These are phyloP conservation scores for Cynara cardunculus DNA, from an alignment of 129 eudicot species.

Conservation along the genomic window DNA sequence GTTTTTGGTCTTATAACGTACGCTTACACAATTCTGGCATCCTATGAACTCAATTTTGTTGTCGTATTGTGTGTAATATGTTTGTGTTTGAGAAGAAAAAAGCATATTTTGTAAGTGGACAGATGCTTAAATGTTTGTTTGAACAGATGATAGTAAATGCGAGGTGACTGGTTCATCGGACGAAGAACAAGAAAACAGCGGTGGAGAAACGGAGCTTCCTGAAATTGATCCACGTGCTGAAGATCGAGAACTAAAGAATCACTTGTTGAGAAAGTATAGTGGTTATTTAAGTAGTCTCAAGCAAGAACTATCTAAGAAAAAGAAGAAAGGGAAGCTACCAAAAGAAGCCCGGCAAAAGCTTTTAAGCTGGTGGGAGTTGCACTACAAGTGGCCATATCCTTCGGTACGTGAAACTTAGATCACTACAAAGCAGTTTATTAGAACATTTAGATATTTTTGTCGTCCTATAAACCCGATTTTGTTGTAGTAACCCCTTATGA, in stretches of 20 bases:
- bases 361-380: slow-evolving; percentile 94
- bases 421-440: not conserved
- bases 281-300: slow-evolving; percentile 91
- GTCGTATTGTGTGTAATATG: not conserved
- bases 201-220: slow-evolving; percentile 65
- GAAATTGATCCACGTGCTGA: slow-evolving; percentile 94
- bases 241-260: slow-evolving; percentile 95
- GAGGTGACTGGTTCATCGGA: slow-evolving; percentile 92
- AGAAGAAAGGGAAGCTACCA: slow-evolving; percentile 97
- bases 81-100: not conserved
- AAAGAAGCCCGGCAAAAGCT: slow-evolving; percentile 96
- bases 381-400: slow-evolving; percentile 99
- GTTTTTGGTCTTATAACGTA: not conserved
- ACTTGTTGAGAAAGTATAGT: slow-evolving; percentile 80
- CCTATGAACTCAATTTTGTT: not conserved
- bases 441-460: not conserved
- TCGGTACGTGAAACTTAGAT: slow-evolving; percentile 45
- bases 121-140: not conserved
- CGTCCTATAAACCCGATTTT: not conserved
- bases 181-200: slow-evolving; percentile 77
- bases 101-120: not conserved
- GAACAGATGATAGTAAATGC: slow-evolving; percentile 66
- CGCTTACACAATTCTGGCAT: not conserved
- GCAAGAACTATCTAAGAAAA: slow-evolving; percentile 97
- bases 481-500: not conserved